Evolutionary conservation across 441 rosid genomes (phyloP).

Genomic region (Bruguiera hainesii): DNA sequence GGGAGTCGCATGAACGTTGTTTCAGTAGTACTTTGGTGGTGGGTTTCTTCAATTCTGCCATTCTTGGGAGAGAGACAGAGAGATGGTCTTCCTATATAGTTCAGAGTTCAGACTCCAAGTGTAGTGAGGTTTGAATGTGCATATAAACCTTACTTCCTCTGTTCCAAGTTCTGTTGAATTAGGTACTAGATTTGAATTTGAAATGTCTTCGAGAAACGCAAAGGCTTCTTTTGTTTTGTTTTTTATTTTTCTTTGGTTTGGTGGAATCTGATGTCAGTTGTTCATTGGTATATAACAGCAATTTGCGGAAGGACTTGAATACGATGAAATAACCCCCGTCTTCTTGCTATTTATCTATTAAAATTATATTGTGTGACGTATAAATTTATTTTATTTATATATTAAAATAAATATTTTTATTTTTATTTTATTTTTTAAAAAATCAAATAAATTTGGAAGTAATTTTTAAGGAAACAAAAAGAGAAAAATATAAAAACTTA

Average conservation of each 20-base stretch:
- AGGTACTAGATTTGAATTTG: conserved; percentile 36
- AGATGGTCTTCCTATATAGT: neutral
- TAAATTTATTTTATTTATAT: too few species aligned
- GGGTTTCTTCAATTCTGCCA: conserved; percentile 29
- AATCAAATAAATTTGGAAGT: too few species aligned
- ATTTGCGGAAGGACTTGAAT: too few species aligned
- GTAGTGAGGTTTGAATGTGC: too few species aligned
- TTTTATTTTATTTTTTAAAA: too few species aligned
- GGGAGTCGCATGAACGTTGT: conserved; percentile 35
- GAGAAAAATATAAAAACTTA: too few species aligned
- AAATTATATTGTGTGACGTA: too few species aligned
- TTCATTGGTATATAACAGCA: neutral
- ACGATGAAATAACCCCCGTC: too few species aligned
- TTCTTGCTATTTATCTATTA: too few species aligned
- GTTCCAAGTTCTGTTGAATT: neutral
- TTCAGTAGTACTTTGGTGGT: conserved; percentile 11
- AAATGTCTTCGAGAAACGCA: conserved; percentile 42
- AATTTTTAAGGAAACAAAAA: too few species aligned
- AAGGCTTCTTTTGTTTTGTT: neutral
- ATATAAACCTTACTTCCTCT: too few species aligned
- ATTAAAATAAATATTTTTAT: too few species aligned
- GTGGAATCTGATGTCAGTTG: neutral
- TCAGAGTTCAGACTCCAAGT: neutral
- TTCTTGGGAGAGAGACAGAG: neutral
- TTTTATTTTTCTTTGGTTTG: conserved; percentile 3